Evolutionary conservation across 106 monocot genomes (phyloP).

Genomic region (Apostasia ramifera): DNA sequence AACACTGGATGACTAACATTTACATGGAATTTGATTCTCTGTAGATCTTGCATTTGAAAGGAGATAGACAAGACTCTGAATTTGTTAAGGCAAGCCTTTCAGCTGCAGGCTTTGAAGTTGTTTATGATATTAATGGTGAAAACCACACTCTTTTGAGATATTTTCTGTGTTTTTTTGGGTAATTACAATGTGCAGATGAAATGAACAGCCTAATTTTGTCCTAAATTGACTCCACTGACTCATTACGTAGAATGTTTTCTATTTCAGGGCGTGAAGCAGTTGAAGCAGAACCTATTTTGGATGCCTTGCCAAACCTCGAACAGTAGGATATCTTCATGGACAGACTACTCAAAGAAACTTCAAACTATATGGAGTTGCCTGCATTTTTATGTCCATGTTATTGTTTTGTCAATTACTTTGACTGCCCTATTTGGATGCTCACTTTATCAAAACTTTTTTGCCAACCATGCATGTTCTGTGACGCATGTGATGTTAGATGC

Average conservation of each 20-base stretch:
- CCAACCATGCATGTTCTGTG: too few species aligned
- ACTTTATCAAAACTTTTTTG: too few species aligned
- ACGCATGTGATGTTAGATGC: too few species aligned
- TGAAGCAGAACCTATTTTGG: slow-evolving; percentile 89
- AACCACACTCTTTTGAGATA: background rate
- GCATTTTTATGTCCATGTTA: too few species aligned
- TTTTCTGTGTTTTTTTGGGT: background rate
- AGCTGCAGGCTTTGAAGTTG: slow-evolving; percentile 78
- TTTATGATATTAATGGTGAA: slow-evolving; percentile 96
- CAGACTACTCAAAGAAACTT: background rate
- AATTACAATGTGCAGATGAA: background rate
- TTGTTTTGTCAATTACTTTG: too few species aligned
- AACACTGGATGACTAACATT: too few species aligned
- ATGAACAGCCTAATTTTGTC: background rate
- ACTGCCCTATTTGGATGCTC: too few species aligned
- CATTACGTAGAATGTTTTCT: background rate
- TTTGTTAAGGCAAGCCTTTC: slow-evolving; percentile 86
- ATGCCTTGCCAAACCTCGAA: slow-evolving; percentile 89
- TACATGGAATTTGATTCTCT: background rate
- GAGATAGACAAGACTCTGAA: slow-evolving; percentile 88
- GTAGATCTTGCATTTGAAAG: slow-evolving; percentile 90
- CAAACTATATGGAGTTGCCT: too few species aligned
- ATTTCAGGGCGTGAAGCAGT: slow-evolving; percentile 76
- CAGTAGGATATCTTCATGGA: slow-evolving; percentile 39
- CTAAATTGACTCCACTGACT: background rate